Conservation (phyloP, 345 rosid genomes). For the Euphorbia tirucalli region DNA sequence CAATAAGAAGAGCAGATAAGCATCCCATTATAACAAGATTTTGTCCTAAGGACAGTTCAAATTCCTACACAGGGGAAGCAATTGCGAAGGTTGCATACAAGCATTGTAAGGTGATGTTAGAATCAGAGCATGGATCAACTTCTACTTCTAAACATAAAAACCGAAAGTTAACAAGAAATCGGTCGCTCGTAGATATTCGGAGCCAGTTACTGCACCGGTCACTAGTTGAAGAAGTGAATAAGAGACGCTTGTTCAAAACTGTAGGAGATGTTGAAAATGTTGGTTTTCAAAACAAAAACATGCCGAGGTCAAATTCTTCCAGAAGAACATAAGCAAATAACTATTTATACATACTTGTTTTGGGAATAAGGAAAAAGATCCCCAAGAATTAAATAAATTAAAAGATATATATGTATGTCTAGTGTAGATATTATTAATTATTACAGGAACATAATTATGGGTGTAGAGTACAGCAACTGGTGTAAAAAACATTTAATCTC, state of each 20-base stretch:
- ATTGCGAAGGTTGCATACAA: constrained; percentile 24
- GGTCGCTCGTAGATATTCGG: constrained; percentile 62
- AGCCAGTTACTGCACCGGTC: constrained; percentile 60
- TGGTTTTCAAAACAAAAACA: constrained; percentile 48
- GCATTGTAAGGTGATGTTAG: constrained; percentile 34
- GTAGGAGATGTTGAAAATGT: constrained; percentile 71
- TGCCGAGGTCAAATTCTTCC: constrained; percentile 19
- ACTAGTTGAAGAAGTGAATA: constrained; percentile 58
- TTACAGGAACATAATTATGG: no score
- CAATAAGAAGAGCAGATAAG: constrained; percentile 21
- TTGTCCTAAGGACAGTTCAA: constrained; percentile 42
- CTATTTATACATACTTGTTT: neutral
- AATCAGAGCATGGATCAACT: constrained; percentile 29
- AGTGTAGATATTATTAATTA: no score
- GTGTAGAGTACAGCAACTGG: no score
- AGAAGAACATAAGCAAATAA: constrained; percentile 18
- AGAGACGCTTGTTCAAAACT: constrained; percentile 57
- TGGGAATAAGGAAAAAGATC: neutral
- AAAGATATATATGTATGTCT: neutral
- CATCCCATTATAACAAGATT: constrained; percentile 44
- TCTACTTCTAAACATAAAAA: constrained; percentile 37
- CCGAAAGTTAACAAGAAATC: constrained; percentile 50
- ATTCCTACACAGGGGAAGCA: constrained; percentile 19
- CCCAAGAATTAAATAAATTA: neutral
- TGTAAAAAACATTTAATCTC: no score